Evolutionary conservation across 139 green algal species (phyloP).

Genomic region (Zygnema cylindricum): DNA sequence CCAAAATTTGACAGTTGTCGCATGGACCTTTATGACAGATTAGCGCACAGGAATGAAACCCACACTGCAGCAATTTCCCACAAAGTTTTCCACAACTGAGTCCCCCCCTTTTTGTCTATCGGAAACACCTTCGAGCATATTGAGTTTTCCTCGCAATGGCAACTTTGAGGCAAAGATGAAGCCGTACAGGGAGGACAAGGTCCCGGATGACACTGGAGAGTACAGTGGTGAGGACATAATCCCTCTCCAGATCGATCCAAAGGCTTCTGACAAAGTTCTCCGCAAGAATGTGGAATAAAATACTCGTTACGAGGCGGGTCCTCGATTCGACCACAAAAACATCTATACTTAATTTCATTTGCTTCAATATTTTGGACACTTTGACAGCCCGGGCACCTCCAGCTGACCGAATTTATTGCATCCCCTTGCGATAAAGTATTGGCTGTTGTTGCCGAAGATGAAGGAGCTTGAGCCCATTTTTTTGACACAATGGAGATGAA

Average conservation of each 20-base stretch:
- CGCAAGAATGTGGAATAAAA: slow-evolving; percentile 59
- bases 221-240: slow-evolving; percentile 52
- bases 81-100: slow-evolving; percentile 46
- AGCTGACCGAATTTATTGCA: neutral
- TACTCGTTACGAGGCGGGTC: slow-evolving; percentile 44
- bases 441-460: slow-evolving; percentile 17
- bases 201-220: slow-evolving; percentile 56
- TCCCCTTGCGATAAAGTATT: too few relatives aligned
- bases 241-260: slow-evolving; percentile 18
- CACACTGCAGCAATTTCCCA: slow-evolving; percentile 28
- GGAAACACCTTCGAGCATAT: slow-evolving; percentile 12
- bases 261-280: slow-evolving; percentile 40
- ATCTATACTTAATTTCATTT: slow-evolving; percentile 42
- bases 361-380: neutral
- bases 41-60: slow-evolving; percentile 34
- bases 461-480: slow-evolving; percentile 50
- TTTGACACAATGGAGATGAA: slow-evolving; percentile 49
- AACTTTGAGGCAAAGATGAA: slow-evolving; percentile 30
- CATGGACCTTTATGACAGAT: slow-evolving; percentile 52
- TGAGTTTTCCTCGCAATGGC: slow-evolving; percentile 47
- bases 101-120: slow-evolving; percentile 24
- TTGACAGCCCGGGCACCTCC: slow-evolving; percentile 53
- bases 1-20: slow-evolving; percentile 19
- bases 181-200: slow-evolving; percentile 56
- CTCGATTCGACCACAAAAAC: slow-evolving; percentile 30